Evolutionary conservation across 2,329 filamentous ascomycete species (phyloP).

Genomic region (Pyricularia grisea): DNA sequence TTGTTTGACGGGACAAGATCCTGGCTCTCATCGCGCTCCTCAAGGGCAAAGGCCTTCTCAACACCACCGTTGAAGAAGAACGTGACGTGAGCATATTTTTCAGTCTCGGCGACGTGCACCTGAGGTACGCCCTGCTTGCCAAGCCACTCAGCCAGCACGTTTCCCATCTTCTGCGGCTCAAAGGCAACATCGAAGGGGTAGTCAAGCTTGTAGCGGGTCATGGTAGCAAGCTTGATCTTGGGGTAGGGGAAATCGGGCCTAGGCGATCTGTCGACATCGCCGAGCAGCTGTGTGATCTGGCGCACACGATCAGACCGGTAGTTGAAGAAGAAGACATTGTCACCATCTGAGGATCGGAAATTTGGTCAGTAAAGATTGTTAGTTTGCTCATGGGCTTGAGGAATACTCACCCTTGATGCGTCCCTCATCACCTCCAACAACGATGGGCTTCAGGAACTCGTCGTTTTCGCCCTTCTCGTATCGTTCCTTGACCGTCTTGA

Average conservation of each 20-base stretch:
- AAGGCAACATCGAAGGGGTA: slow-evolving; percentile 91
- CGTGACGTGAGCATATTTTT: slow-evolving; percentile 98
- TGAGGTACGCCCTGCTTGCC: slow-evolving; percentile 83
- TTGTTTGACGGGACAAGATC: slow-evolving; percentile 81
- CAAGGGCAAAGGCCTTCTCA: slow-evolving; percentile 89
- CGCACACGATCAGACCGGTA: slow-evolving; percentile 97
- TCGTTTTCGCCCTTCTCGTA: slow-evolving; percentile 87
- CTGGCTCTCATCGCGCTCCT: slow-evolving; percentile 76
- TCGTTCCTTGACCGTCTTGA: slow-evolving; percentile 76
- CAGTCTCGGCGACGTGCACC: slow-evolving; percentile 94
- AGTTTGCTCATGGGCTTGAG: neutral
- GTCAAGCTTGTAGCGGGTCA: slow-evolving; percentile 97
- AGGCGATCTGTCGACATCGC: slow-evolving; percentile 84
- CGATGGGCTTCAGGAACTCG: slow-evolving; percentile 97
- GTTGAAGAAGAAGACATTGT: slow-evolving; percentile 99
- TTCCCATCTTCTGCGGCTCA: slow-evolving; percentile 89
- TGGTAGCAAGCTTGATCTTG: slow-evolving; percentile 85
- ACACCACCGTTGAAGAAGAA: slow-evolving; percentile 99
- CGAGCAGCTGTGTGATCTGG: slow-evolving; percentile 90
- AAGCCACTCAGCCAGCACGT: slow-evolving; percentile 96
- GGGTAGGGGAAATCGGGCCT: slow-evolving; percentile 89
- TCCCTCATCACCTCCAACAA: slow-evolving; percentile 76
- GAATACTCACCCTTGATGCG: slow-evolving; percentile 65
- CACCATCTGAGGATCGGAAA: slow-evolving; percentile 54
- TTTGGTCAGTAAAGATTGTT: slow-evolving; percentile 7